phyloP scores from a whole-genome alignment of 495 filamentous ascomycete genomes.

The Penicillium odoratum region DNA sequence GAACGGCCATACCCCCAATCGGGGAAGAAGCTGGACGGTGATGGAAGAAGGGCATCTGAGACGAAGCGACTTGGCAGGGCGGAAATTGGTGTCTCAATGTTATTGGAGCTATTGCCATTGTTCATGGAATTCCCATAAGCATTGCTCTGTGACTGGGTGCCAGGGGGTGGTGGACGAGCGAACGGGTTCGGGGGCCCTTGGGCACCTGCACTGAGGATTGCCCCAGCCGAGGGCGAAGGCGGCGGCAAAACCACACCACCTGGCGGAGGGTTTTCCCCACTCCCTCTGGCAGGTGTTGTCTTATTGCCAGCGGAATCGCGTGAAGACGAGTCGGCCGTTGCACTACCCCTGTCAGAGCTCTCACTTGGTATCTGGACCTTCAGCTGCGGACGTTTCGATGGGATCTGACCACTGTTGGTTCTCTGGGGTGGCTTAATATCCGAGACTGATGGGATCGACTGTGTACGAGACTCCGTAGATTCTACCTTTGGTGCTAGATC shows the following conservation, averaged over 20 bases:
- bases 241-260: slow-evolving; percentile 82
- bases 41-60: slow-evolving; percentile 78
- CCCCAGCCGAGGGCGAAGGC: slow-evolving; percentile 84
- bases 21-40: slow-evolving; percentile 86
- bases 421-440: slow-evolving; percentile 72
- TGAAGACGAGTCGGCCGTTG: slow-evolving; percentile 72
- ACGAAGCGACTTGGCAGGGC: slow-evolving; percentile 91
- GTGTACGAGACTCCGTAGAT: slow-evolving; percentile 39
- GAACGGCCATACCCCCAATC: slow-evolving; percentile 77
- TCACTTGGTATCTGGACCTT: slow-evolving; percentile 95
- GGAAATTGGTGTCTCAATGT: slow-evolving; percentile 96
- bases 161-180: slow-evolving; percentile 73
- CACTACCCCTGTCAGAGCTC: slow-evolving; percentile 77
- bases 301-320: slow-evolving; percentile 65
- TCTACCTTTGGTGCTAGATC: slow-evolving; percentile 44
- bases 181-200: slow-evolving; percentile 94
- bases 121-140: slow-evolving; percentile 56
- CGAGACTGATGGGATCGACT: slow-evolving; percentile 52
- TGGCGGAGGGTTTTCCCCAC: slow-evolving; percentile 55
- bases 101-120: slow-evolving; percentile 62
- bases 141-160: slow-evolving; percentile 34
- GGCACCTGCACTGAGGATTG: slow-evolving; percentile 86
- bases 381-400: slow-evolving; percentile 73
- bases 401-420: slow-evolving; percentile 63
- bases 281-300: slow-evolving; percentile 51